Evolutionary conservation across 257 asterid genomes (phyloP).

Genomic region (Solanum pimpinellifolium): DNA sequence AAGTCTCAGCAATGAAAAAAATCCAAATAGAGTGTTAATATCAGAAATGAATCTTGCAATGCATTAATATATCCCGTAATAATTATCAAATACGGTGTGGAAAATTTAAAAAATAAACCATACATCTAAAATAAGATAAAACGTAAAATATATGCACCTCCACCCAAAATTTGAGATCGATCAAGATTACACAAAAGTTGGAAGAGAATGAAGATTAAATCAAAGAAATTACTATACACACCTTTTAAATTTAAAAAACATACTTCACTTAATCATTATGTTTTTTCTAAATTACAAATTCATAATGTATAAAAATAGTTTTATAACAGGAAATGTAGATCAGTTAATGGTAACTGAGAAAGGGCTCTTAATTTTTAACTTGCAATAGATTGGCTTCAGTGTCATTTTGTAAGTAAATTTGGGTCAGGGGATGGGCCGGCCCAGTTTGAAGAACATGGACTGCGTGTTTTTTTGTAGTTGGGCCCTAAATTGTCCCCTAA

Average conservation of each 20-base stretch:
- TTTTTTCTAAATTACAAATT: background rate
- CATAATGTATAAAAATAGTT: too few species aligned
- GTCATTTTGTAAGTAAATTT: background rate
- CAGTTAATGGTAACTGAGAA: background rate
- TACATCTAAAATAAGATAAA: too few species aligned
- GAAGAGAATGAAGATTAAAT: too few species aligned
- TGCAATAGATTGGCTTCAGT: background rate
- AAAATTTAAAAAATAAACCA: too few species aligned
- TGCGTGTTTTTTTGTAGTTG: background rate
- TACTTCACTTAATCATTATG: background rate
- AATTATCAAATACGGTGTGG: too few species aligned
- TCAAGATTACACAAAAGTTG: background rate
- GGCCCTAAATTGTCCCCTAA: background rate
- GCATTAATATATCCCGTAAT: background rate
- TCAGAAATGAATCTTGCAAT: accelerated
- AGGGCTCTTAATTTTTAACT: background rate
- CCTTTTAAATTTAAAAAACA: background rate
- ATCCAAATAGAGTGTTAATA: too few species aligned
- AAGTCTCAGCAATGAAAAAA: too few species aligned
- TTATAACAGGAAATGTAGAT: too few species aligned
- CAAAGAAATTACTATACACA: too few species aligned
- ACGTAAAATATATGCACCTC: too few species aligned
- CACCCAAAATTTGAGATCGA: background rate
- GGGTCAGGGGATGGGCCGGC: background rate
- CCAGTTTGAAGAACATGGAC: background rate